Base-by-base conservation (phyloP, 441 rosid genomes). In the Syzygium malaccense region DNA sequence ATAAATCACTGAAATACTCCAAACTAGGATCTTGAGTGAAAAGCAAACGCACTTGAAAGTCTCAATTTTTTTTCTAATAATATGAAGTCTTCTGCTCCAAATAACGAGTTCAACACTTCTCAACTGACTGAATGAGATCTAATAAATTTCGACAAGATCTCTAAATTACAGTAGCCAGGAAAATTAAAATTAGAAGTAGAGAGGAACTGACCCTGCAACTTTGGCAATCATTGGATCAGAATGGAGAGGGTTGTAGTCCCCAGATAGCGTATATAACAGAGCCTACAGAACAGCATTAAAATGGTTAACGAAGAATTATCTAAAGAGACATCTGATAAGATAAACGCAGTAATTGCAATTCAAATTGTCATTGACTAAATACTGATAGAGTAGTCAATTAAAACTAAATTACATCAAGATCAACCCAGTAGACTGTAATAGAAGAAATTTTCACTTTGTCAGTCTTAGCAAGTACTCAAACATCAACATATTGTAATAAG, bases 221-320 rank as follows among this genome's bases (percentile, higher is more conserved):
- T 91, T 91, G 23, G 99, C 98, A 87, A 95, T 5, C 90, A 85
- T 87, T 86, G 99, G 99, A 93, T 98, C 99, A 30, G 99, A 95
- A 93, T 96, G 99, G 88, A 98, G 90, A 90, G 99, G 99, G 92
- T 98, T 97, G 86, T 96, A 97, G 89, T 98, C 99, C 90, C 99
- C 99, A 62, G 99, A 97, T 86, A 97, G 91, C 94, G 99, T 93
- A 89, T 98, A 98, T 88, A 98, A 91, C 91, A 98, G 93, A 64
- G 99, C 99, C 99, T 98, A 94, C 93, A 90, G 85, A 91, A 86
- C 87, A 86, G 86, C 54, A 86, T 30, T 88, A 60, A 87, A 68
- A 57, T 88, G 60, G 32, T 78, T 92, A 85, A 23, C 0, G 13
- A 85, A 90, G 89, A 89, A 78, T 71, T 86, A 54, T 55, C 78